Conservation (phyloP, 2,329 filamentous ascomycete genomes). For the Ophiostoma quercus region DNA sequence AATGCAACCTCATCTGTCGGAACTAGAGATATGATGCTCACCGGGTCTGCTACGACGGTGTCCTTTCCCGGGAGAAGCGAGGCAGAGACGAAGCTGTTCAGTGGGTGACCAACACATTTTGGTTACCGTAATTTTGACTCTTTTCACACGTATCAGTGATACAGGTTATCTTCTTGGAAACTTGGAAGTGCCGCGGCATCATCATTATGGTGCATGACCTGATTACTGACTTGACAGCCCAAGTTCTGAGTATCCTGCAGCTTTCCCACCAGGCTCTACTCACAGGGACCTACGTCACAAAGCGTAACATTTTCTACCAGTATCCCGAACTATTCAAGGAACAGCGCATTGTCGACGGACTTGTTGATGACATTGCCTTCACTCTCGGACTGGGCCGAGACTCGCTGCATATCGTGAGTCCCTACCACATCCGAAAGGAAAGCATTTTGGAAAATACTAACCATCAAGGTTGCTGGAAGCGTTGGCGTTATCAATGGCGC, state of each 20-base stretch:
- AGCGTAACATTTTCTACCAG: constrained; percentile 76
- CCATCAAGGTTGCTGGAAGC: constrained; percentile 59
- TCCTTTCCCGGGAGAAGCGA: constrained; percentile 46
- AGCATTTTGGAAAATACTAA: background rate
- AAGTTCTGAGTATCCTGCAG: constrained; percentile 54
- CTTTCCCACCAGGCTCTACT: constrained; percentile 55
- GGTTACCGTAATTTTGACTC: background rate
- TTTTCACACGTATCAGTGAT: background rate
- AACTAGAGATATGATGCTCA: background rate
- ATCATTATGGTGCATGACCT: background rate
- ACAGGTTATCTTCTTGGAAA: background rate
- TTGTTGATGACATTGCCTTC: constrained; percentile 68
- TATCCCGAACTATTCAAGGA: constrained; percentile 65
- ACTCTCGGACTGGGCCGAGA: constrained; percentile 61
- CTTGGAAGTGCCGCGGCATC: background rate
- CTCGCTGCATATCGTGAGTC: constrained; percentile 61
- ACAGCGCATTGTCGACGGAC: constrained; percentile 63
- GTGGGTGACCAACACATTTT: constrained; percentile 35
- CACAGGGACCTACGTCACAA: constrained; percentile 52
- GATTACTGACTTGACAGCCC: constrained; percentile 39
- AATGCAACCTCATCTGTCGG: too few species aligned
- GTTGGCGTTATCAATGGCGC: constrained; percentile 66
- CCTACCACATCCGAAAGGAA: background rate
- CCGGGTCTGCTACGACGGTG: background rate
- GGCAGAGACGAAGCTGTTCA: constrained; percentile 48